Percentiles rank a stretch among this genome's conserved stretches.
Evolutionary conservation across 257 asterid species (phyloP).

Genomic region (Solanum lycopersicoides): DNA sequence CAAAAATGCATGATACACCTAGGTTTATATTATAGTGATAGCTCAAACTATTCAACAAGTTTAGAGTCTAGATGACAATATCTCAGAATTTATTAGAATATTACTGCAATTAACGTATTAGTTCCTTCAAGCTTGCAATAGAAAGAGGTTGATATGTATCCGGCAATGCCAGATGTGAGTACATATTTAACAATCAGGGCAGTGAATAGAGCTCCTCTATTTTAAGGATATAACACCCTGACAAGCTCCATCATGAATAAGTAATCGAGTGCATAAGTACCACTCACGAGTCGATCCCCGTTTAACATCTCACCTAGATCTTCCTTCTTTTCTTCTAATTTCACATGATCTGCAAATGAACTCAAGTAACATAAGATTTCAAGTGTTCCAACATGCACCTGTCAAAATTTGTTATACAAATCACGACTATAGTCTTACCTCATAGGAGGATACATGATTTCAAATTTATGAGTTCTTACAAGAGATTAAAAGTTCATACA

Average conservation of each 20-base stretch:
- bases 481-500: not conserved
- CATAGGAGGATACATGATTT: not conserved
- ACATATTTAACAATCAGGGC: slow-evolving; percentile 56
- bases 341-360: slow-evolving; percentile 37
- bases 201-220: slow-evolving; percentile 52
- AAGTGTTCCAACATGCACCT: not conserved
- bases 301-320: slow-evolving; percentile 63
- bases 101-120: slow-evolving; percentile 33
- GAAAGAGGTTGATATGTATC: slow-evolving; percentile 50
- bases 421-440: not conserved
- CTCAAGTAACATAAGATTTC: not conserved
- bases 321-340: slow-evolving; percentile 51
- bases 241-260: slow-evolving; percentile 54
- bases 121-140: slow-evolving; percentile 64
- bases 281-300: slow-evolving; percentile 64
- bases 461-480: not conserved
- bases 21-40: not conserved
- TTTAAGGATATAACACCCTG: slow-evolving; percentile 56
- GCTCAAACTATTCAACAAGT: not conserved
- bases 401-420: not conserved
- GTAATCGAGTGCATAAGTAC: slow-evolving; percentile 70
- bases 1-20: not conserved
- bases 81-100: not conserved
- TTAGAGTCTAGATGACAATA: not conserved
- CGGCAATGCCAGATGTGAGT: slow-evolving; percentile 55